Evolutionary conservation across 805 yeast genomes (phyloP).

Genomic region (Ogataea corticis): DNA sequence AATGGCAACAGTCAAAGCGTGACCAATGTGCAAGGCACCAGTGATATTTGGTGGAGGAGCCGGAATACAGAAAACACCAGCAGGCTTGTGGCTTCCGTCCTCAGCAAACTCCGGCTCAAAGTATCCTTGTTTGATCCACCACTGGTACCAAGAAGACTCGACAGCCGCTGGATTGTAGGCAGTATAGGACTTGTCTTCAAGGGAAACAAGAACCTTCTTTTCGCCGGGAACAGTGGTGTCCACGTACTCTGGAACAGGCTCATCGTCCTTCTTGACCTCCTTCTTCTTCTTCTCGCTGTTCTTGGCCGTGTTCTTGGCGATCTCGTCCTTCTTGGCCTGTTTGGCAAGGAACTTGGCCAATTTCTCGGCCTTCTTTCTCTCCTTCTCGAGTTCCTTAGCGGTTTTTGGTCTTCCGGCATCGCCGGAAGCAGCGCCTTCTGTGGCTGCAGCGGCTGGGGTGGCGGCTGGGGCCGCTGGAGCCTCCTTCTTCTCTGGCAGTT

Average conservation of each 20-base stretch:
- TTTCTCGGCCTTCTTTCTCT: slow-evolving; percentile 58
- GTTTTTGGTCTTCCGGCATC: slow-evolving; percentile 41
- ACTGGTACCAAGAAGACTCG: slow-evolving; percentile 94
- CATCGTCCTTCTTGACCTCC: slow-evolving; percentile 68
- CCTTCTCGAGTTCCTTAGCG: slow-evolving; percentile 72
- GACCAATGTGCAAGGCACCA: slow-evolving; percentile 98
- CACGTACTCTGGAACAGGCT: slow-evolving; percentile 78
- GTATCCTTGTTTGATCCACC: slow-evolving; percentile 92
- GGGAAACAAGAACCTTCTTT: slow-evolving; percentile 80
- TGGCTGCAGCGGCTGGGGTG: slow-evolving; percentile 52
- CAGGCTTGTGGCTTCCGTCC: slow-evolving; percentile 75
- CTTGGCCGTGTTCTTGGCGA: slow-evolving; percentile 46
- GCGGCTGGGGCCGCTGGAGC: slow-evolving; percentile 52
- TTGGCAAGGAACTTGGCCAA: slow-evolving; percentile 73
- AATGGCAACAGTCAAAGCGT: slow-evolving; percentile 91
- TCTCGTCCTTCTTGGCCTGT: slow-evolving; percentile 68
- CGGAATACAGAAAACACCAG: slow-evolving; percentile 86
- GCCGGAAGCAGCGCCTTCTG: slow-evolving; percentile 49
- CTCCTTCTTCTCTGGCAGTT: slow-evolving; percentile 23
- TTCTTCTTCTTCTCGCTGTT: slow-evolving; percentile 56
- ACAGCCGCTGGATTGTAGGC: slow-evolving; percentile 92
- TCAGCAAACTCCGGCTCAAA: slow-evolving; percentile 83
- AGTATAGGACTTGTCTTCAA: slow-evolving; percentile 91
- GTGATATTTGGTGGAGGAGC: slow-evolving; percentile 99
- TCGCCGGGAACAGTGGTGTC: slow-evolving; percentile 88